Evolutionary conservation across 768 basidiomycete genomes (phyloP), one percentile per base, ranked within the genome.

Genomic region (Inosperma sp.): DNA sequence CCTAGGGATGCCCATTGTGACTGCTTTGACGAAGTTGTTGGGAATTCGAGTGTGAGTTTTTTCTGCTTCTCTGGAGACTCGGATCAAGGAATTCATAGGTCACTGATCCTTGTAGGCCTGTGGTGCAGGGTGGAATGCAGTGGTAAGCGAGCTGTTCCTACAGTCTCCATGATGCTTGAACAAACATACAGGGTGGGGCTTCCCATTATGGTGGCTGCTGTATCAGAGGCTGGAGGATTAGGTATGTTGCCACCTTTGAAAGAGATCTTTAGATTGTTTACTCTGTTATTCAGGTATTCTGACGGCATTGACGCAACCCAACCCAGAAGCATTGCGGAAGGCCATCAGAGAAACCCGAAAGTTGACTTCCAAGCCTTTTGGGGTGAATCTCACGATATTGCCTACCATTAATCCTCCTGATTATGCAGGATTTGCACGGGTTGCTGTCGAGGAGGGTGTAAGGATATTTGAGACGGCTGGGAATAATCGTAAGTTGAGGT

Each of bases 61-160:
- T 14, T 31, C 16, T 19, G 34, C 35, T 40, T n/a, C n/a, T 10
- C 8, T 54, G n/a, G n/a, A n/a, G n/a, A n/a, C n/a, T 16, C 16
- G 29, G 21, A 48, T 33, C 16, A n/a, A n/a, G n/a, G n/a, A n/a
- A n/a, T n/a, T n/a, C n/a, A n/a, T 54, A 9, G 51, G 49, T 8
- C n/a, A 56, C 6, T 27, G 9, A 31, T 36, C 49, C 42, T 26
- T 16, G 3, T 47, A 88, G 86, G 26, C 91, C 90, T 13, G 72
- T 92, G 39, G 78, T 93, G 2, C 91, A 93, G 64, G 90, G 89
- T 19, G 90, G 88, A 41, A 92, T 93, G 89, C 90, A 92, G 80
- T 93, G 86, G 86, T 88, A 69, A 37, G 63, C n/a, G n/a, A n/a
- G n/a, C 6, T 21, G 3, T 26, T 25, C 19, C 16, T 7, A 4